Conservation (phyloP, 2,329 filamentous ascomycete species). For the Sporothrix dimorphospora region DNA sequence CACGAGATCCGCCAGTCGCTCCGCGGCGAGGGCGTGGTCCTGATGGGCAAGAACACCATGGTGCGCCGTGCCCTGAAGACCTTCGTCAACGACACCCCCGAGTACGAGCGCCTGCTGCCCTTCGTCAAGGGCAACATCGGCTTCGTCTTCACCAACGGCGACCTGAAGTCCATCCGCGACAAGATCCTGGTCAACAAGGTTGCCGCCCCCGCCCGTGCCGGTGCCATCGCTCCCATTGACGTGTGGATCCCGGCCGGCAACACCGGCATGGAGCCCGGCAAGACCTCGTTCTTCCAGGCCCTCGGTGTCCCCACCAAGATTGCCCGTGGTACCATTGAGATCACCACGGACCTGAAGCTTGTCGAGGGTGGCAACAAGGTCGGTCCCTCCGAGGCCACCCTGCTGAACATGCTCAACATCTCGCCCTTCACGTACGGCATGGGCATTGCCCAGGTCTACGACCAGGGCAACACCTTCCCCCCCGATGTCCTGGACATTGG, state of each 20-base stretch:
- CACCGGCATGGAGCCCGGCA: slow-evolving; percentile 99
- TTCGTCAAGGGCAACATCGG: slow-evolving; percentile 97
- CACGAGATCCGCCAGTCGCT: slow-evolving; percentile 97
- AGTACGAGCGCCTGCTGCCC: slow-evolving; percentile 97
- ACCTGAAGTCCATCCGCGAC: slow-evolving; percentile 89
- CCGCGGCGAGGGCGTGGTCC: slow-evolving; percentile 87
- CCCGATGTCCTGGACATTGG: slow-evolving; percentile 86
- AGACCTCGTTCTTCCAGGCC: slow-evolving; percentile 99
- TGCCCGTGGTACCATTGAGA: slow-evolving; percentile 99
- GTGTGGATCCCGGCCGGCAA: slow-evolving; percentile 97
- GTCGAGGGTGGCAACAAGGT: slow-evolving; percentile 92
- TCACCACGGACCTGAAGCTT: slow-evolving; percentile 96
- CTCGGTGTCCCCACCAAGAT: slow-evolving; percentile 99
- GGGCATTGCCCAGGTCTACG: slow-evolving; percentile 94
- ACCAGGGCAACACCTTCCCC: slow-evolving; percentile 91
- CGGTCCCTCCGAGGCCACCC: slow-evolving; percentile 96
- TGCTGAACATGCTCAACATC: slow-evolving; percentile 99
- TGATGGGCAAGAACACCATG: slow-evolving; percentile 99
- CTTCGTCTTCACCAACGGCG: slow-evolving; percentile 99
- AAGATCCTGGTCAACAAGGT: slow-evolving; percentile 97
- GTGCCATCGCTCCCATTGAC: slow-evolving; percentile 90
- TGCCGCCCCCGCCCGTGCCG: slow-evolving; percentile 94
- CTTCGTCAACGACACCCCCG: slow-evolving; percentile 85
- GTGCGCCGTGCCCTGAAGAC: slow-evolving; percentile 97
- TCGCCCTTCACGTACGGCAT: slow-evolving; percentile 99